A percentile compares a stretch with the other conserved stretches of the same genome.
These are phyloP conservation scores for Sclerotinia spermophila DNA, from an alignment of 2,329 filamentous ascomycete genomes.

Conservation along the genomic window DNA sequence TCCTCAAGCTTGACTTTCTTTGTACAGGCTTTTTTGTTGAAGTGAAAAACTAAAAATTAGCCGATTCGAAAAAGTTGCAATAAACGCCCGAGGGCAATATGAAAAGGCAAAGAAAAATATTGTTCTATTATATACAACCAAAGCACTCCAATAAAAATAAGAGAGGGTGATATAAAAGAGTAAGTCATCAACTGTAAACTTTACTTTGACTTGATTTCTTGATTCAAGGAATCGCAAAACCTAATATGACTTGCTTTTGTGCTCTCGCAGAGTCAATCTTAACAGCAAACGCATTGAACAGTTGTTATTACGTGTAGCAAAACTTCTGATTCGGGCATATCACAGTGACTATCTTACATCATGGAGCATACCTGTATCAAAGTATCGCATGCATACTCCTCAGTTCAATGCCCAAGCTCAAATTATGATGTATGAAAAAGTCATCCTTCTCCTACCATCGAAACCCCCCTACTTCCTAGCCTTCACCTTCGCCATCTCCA, in stretches of 20 bases:
- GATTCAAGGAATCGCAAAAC: not conserved
- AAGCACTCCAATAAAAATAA: no score
- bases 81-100: not conserved
- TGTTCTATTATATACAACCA: no score
- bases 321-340: not conserved
- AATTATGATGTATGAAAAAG: not conserved
- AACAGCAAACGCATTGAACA: not conserved
- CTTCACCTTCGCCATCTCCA: slow-evolving; percentile 14
- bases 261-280: not conserved
- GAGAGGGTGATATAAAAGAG: not conserved
- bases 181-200: not conserved
- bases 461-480: not conserved
- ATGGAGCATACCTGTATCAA: no score
- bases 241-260: not conserved
- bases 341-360: not conserved
- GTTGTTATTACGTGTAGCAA: not conserved
- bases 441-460: not conserved
- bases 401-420: not conserved
- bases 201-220: not conserved
- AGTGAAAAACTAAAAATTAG: not conserved
- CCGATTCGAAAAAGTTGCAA: not conserved
- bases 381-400: not conserved
- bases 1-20: not conserved
- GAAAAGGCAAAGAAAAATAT: not conserved
- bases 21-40: not conserved